Conservation (phyloP, 2,329 filamentous ascomycete species). For the Rhynchosporium secalis region DNA sequence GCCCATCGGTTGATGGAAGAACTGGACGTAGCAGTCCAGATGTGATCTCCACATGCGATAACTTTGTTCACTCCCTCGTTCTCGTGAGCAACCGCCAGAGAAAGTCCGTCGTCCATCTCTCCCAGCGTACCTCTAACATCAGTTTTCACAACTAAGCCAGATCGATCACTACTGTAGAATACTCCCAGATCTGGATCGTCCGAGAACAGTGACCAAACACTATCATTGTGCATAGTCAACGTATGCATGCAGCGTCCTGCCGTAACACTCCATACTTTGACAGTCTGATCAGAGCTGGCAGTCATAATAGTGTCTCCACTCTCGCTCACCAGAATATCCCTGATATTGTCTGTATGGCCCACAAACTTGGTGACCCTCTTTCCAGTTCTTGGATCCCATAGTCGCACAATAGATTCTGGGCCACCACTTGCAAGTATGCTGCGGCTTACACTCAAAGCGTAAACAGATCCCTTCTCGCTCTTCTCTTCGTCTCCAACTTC, state of each 20-base stretch:
- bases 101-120: constrained; percentile 83
- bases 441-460: constrained; percentile 78
- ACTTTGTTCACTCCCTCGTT: constrained; percentile 76
- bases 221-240: constrained; percentile 97
- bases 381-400: constrained; percentile 89
- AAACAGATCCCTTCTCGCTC: constrained; percentile 90
- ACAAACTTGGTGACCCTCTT: constrained; percentile 95
- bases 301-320: constrained; percentile 90
- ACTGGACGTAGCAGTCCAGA: constrained; percentile 73
- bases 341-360: constrained; percentile 91
- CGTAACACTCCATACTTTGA: constrained; percentile 97
- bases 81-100: constrained; percentile 88
- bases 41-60: constrained; percentile 53
- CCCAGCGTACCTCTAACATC: constrained; percentile 74
- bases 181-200: constrained; percentile 80
- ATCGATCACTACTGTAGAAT: constrained; percentile 94
- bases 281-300: constrained; percentile 91
- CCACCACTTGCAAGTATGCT: constrained; percentile 88
- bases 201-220: constrained; percentile 94
- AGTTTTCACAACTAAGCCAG: constrained; percentile 92
- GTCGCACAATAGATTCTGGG: constrained; percentile 85
- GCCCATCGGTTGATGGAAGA: constrained; percentile 74
- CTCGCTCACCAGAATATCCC: constrained; percentile 85
- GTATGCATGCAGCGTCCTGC: constrained; percentile 97
- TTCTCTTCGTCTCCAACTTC: constrained; percentile 81